Conservation (phyloP, 2,329 filamentous ascomycete species). For the Seiridium unicorne region DNA sequence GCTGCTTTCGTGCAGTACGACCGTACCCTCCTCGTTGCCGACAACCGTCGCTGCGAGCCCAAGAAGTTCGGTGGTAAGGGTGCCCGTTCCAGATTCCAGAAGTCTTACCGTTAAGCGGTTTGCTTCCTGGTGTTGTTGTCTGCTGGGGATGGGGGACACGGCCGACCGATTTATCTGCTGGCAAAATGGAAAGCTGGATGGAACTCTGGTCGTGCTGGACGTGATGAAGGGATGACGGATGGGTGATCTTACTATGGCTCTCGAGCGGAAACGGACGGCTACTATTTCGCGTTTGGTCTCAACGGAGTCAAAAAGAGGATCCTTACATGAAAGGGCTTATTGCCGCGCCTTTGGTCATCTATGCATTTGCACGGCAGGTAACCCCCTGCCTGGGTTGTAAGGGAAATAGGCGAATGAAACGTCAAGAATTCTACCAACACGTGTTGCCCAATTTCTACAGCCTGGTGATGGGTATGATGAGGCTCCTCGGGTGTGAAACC, state of each 20-base stretch:
- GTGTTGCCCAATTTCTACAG: no score
- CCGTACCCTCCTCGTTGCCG: constrained; percentile 95
- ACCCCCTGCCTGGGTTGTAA: constrained; percentile 46
- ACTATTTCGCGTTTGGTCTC: constrained; percentile 22
- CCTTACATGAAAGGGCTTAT: constrained; percentile 24
- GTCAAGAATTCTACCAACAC: constrained; percentile 32
- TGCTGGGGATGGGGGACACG: constrained; percentile 5
- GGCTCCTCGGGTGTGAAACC: no score
- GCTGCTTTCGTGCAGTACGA: constrained; percentile 94
- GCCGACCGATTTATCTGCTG: not conserved
- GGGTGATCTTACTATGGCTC: constrained; percentile 5
- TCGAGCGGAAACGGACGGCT: constrained; percentile 23
- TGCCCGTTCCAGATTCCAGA: constrained; percentile 96
- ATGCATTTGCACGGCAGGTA: constrained; percentile 49
- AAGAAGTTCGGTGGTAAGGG: constrained; percentile 97
- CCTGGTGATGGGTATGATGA: no score
- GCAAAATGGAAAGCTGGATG: constrained; percentile 2
- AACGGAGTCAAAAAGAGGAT: constrained; percentile 33
- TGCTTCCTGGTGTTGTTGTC: constrained; percentile 11
- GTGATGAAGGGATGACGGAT: constrained; percentile 12
- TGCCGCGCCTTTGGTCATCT: constrained; percentile 34
- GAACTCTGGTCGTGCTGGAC: constrained; percentile 6
- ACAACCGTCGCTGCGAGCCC: constrained; percentile 98
- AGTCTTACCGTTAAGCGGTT: constrained; percentile 88
- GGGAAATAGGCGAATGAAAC: constrained; percentile 52